Base-by-base conservation (phyloP, 2,329 filamentous ascomycete genomes). In the Calcarisporium arbuscula region DNA sequence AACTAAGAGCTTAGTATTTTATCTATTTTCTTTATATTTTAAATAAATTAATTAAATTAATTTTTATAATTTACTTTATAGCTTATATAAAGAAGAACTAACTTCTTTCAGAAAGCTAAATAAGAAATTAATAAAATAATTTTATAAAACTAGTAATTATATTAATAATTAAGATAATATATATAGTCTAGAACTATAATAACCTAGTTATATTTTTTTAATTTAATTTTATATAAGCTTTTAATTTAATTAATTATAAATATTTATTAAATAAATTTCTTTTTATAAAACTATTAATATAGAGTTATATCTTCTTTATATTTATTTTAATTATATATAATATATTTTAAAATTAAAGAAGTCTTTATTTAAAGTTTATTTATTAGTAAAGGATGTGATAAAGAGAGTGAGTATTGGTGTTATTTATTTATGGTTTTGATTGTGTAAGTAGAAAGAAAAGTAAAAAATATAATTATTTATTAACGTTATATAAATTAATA, bases 381-480 rank as follows among this genome's bases (percentile, higher is more conserved):
- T 9, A 9, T 9, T 25, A 25, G 9, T 25, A 25, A 25, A 8
- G 8, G 22, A 25, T 9, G 22, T 9, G 8, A 25, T n/a, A 9
- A 25, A 25, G 9, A 9, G 8, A 25, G n/a, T 25, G 9, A 25
- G 22, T 25, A 25, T 25, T 25, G n/a, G 22, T 25, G 22, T 8
- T 25, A 25, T 9, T 25, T 28, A 14, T 36, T 18, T 25, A 8
- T 26, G 14, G 30, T 70, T 54, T 26, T 37, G 30, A 16, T 33
- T 33, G 17, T n/a, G 15, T 11, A 14, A 18, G 9, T 8, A 25
- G 22, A 25, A 25, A 9, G 8, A 8, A 25, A 25, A 9, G 22
- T n/a, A 25, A 25, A 9, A n/a, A 25, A n/a, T 25, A 9, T 8
- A 8, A 25, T 8, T 25, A 25, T n/a, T n/a, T n/a, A 8, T n/a